Evolutionary conservation across 1,284 basidiomycete species (phyloP).

Genomic region (Puccinia polysora): DNA sequence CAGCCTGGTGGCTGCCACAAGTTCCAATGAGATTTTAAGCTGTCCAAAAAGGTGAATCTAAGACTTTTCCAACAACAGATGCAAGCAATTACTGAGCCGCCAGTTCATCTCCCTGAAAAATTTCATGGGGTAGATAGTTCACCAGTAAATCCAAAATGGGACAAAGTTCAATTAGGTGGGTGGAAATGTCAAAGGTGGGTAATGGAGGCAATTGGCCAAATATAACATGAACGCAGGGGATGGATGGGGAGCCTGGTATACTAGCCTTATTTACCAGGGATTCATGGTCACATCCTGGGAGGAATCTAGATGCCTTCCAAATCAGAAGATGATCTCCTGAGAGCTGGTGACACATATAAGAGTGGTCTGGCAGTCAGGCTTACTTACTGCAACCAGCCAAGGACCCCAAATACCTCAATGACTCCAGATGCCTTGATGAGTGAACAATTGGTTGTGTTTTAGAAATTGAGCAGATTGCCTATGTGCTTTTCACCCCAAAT

Average conservation of each 20-base stretch:
- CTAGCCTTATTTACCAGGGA: neutral
- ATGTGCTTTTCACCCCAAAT: slow-evolving; percentile 22
- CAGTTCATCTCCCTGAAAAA: slow-evolving; percentile 33
- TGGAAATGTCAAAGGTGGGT: slow-evolving; percentile 1
- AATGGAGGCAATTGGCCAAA: slow-evolving; percentile 15
- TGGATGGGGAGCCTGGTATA: neutral
- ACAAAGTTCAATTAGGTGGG: neutral
- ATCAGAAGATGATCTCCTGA: neutral
- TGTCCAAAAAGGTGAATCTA: neutral
- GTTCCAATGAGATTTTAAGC: neutral
- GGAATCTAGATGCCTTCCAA: neutral
- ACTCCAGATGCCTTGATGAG: slow-evolving; percentile 18
- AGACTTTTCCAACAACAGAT: slow-evolving; percentile 24
- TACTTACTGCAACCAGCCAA: slow-evolving; percentile 39
- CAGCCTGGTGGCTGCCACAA: no score
- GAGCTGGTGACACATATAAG: neutral
- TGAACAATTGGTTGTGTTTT: slow-evolving; percentile 3
- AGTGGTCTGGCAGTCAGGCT: neutral
- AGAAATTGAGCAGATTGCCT: slow-evolving; percentile 27
- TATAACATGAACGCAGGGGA: slow-evolving; percentile 37
- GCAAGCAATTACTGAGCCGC: slow-evolving; percentile 32
- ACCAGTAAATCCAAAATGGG: slow-evolving; percentile 13
- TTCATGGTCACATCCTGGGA: slow-evolving; percentile 2
- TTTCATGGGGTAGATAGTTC: slow-evolving; percentile 2
- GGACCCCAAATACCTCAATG: slow-evolving; percentile 30